phyloP scores from a whole-genome alignment of 2,329 filamentous ascomycete genomes.

The Calonectria pteridis region DNA sequence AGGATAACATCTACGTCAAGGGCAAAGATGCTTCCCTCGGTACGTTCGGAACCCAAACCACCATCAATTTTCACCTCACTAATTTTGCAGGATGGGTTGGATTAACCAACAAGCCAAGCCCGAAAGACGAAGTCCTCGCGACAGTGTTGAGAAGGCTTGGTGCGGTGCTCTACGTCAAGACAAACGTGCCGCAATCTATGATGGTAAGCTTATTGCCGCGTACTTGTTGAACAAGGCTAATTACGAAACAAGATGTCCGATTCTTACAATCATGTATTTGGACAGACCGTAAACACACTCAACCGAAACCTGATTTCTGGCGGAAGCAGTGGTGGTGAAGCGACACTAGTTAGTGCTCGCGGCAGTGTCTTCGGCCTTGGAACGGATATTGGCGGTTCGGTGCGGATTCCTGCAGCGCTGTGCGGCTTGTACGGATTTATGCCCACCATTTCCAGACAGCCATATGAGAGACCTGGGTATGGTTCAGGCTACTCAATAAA shows the following conservation, averaged over 20 bases:
- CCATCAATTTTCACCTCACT: neutral
- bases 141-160: slow-evolving; percentile 20
- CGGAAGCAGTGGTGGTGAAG: slow-evolving; percentile 26
- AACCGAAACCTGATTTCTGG: slow-evolving; percentile 27
- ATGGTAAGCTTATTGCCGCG: slow-evolving; percentile 15
- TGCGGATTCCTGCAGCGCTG: slow-evolving; percentile 21
- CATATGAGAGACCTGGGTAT: slow-evolving; percentile 25
- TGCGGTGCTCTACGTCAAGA: slow-evolving; percentile 30
- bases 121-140: slow-evolving; percentile 12
- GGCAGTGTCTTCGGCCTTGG: slow-evolving; percentile 23
- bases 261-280: slow-evolving; percentile 27
- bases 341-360: slow-evolving; percentile 12
- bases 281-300: slow-evolving; percentile 23
- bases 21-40: slow-evolving; percentile 19
- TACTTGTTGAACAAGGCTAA: neutral
- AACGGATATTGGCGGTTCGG: slow-evolving; percentile 26
- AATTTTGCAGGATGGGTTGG: slow-evolving; percentile 14
- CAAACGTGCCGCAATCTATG: slow-evolving; percentile 29
- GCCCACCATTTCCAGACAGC: slow-evolving; percentile 24
- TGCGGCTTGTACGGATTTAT: slow-evolving; percentile 27
- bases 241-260: slow-evolving; percentile 17
- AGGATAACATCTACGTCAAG: slow-evolving; percentile 23
- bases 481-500: neutral
- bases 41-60: neutral
- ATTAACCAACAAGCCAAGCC: slow-evolving; percentile 10